Conservation (phyloP, 805 yeast genomes). For the Sugiyamaella valdiviana region DNA sequence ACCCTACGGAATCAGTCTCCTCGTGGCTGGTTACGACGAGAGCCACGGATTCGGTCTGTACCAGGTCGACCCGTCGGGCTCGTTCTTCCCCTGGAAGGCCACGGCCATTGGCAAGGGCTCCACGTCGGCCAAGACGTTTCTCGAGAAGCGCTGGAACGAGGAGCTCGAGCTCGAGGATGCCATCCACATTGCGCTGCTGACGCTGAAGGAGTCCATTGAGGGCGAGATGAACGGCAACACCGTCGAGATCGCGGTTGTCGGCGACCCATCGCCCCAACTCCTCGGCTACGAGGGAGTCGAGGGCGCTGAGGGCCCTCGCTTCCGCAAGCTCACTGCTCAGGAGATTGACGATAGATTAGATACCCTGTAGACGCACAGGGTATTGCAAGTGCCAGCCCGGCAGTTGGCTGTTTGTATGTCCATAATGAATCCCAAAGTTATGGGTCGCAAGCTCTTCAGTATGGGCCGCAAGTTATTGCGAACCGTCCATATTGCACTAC, state of each 20-base stretch:
- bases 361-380: constrained; percentile 50
- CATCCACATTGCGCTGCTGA: constrained; percentile 87
- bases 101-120: constrained; percentile 98
- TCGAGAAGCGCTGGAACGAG: constrained; percentile 97
- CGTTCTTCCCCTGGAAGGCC: constrained; percentile 99
- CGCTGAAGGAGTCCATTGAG: constrained; percentile 93
- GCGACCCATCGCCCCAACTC: constrained; percentile 71
- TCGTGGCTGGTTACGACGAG: constrained; percentile 92
- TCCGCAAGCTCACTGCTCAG: constrained; percentile 74
- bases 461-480: too few species aligned
- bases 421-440: too few species aligned
- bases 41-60: constrained; percentile 71
- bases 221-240: constrained; percentile 97
- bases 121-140: constrained; percentile 90
- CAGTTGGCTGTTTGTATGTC: too few species aligned
- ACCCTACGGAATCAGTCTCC: constrained; percentile 94
- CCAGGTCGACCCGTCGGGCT: constrained; percentile 97
- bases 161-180: constrained; percentile 97
- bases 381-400: too few species aligned
- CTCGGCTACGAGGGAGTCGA: constrained; percentile 82
- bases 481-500: too few species aligned
- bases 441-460: too few species aligned
- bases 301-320: constrained; percentile 79
- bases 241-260: constrained; percentile 84
- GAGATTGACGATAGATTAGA: constrained; percentile 95